These are phyloP conservation scores for Aureobasidium sp. DNA, from an alignment of 2,329 filamentous ascomycete genomes.

Conservation along the genomic window DNA sequence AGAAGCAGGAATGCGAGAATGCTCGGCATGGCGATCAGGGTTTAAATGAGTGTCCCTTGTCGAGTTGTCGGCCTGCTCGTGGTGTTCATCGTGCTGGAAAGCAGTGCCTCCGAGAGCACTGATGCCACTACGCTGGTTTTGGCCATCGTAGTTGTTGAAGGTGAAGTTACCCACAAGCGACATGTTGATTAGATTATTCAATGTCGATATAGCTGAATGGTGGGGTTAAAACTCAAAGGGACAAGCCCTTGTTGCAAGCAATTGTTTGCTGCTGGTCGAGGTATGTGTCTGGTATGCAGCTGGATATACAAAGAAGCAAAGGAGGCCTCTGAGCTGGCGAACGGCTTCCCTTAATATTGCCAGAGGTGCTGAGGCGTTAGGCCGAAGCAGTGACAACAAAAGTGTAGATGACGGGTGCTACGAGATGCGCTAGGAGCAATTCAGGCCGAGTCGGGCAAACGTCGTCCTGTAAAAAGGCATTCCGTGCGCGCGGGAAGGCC, in stretches of 20 bases:
- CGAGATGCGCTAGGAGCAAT: background rate
- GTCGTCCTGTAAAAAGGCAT: background rate
- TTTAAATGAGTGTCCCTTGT: background rate
- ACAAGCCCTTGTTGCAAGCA: conserved; percentile 4
- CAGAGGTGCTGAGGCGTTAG: background rate
- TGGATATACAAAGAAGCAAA: background rate
- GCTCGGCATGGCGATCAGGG: background rate
- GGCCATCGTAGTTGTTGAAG: conserved; percentile 34
- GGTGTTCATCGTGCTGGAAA: conserved; percentile 17
- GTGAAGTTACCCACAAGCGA: conserved; percentile 37
- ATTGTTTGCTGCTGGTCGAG: background rate
- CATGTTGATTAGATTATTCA: conserved; percentile 24
- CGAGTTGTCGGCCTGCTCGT: background rate
- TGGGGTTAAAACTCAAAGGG: background rate
- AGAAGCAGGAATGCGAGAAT: background rate
- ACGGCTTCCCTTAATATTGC: conserved; percentile 3
- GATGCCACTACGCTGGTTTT: conserved; percentile 30
- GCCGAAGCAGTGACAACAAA: conserved; percentile 7
- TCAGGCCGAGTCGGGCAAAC: conserved; percentile 9
- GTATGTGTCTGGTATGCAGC: background rate
- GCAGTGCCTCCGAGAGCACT: conserved; percentile 26
- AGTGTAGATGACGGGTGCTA: background rate
- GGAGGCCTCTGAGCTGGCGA: background rate
- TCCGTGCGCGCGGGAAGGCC: background rate
- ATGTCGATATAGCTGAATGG: background rate